These are phyloP conservation scores for Cordyceps farinosa DNA, from an alignment of 2,329 filamentous ascomycete species.

Conservation along the genomic window DNA sequence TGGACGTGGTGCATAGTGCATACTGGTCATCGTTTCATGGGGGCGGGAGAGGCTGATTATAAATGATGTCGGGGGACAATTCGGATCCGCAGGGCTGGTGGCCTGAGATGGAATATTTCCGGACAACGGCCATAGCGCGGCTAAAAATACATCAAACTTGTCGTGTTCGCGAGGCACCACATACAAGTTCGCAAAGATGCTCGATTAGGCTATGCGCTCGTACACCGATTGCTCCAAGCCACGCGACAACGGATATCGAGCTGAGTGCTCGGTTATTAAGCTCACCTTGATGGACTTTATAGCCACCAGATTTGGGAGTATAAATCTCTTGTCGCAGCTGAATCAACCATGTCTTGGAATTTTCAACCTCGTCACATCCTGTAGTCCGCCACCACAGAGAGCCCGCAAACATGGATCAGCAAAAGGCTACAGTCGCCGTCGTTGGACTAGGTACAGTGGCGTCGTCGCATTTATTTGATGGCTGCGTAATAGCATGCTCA, in stretches of 20 bases:
- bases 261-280: neutral
- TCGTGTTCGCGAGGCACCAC: neutral
- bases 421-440: slow-evolving; percentile 1
- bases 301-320: neutral
- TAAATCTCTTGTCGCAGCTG: neutral
- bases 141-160: neutral
- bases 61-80: neutral
- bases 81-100: neutral
- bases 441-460: neutral
- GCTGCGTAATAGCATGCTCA: neutral
- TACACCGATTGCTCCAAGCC: neutral
- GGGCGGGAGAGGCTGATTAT: neutral
- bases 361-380: neutral
- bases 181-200: neutral
- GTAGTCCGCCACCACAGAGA: neutral
- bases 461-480: too few species aligned
- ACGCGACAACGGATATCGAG: slow-evolving; percentile 3
- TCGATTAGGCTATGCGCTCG: slow-evolving; percentile 1
- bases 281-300: neutral
- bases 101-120: neutral
- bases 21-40: too few species aligned
- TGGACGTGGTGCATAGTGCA: neutral
- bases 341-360: neutral
- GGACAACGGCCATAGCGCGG: neutral
- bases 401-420: neutral